A percentile compares a stretch with the other conserved stretches of the same genome.
phyloP scores from a whole-genome alignment of 306 rosid genomes.

The Comarum palustre region DNA sequence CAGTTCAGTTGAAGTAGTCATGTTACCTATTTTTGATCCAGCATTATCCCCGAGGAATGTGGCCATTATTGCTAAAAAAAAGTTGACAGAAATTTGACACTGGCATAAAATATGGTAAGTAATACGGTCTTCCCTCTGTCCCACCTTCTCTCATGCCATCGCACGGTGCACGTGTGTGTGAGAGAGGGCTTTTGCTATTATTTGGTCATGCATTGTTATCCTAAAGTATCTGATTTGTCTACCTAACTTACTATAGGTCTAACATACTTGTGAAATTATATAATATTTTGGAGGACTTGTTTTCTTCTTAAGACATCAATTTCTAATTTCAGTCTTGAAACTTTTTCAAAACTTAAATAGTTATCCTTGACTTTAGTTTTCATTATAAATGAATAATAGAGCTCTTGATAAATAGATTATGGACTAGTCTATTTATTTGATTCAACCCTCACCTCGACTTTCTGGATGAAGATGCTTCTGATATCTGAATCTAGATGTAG shows the following conservation, averaged over 20 bases:
- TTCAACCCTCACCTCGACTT: background rate
- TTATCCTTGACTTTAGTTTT: background rate
- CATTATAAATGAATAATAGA: background rate
- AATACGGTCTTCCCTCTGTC: background rate
- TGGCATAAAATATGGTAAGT: constrained; percentile 16
- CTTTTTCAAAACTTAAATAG: background rate
- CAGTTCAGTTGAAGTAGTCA: constrained; percentile 48
- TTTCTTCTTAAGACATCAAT: background rate
- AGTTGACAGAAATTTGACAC: constrained; percentile 29
- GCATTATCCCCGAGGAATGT: constrained; percentile 81
- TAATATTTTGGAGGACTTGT: background rate
- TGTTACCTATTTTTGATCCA: constrained; percentile 78
- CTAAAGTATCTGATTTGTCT: background rate
- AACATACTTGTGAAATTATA: background rate
- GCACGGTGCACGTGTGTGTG: background rate
- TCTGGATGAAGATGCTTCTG: background rate
- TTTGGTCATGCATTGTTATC: background rate
- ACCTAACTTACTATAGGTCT: constrained; percentile 1
- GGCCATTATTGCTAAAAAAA: constrained; percentile 74
- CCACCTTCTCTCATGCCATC: background rate
- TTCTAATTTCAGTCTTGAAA: background rate
- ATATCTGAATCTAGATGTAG: constrained; percentile 1
- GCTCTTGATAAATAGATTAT: background rate
- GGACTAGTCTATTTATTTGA: background rate
- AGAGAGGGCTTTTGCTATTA: background rate